Base-by-base conservation (phyloP, 306 rosid species). In the Pterocarpus santalinus region DNA sequence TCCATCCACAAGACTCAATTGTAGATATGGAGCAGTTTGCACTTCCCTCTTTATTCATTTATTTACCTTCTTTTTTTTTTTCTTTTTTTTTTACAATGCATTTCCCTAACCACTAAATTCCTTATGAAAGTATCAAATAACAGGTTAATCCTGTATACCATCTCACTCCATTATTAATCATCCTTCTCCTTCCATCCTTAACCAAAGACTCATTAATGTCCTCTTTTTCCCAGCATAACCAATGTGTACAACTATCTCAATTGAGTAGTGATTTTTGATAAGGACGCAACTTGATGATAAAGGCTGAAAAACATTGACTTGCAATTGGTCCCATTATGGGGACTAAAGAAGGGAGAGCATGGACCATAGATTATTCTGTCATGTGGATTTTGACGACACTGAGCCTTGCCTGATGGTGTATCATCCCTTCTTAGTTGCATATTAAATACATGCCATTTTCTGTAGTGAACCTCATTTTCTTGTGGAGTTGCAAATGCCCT, bases 331-430 rank as follows among this genome's bases (percentile, higher is more conserved):
- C 67, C 4, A 5, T 73, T 22, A 17, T 33, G 30, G 46, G 15
- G 28, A 34, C 56, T 6, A 33, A 2, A 68, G 3, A 69, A 34
- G 2, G 62, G 46, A n/a, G 46, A 38, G 34, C n/a, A 32, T 15
- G 76, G 46, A 71, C 63, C 47, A 51, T 33, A 70, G 28, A 51
- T 51, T 22, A 11, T 66, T 66, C 22, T 66, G 9, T 41, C 15
- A 17, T 16, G 3, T 6, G 71, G 34, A n/a, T 41, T 65, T n/a
- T 65, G 49, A 65, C 53, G 7, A 17, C 70, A 1, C 1, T 38
- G 1, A 5, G 28, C 28, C 28, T 38, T 7, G 52, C 47, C 12
- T 39, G 7, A 14, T 64, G 22, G 69, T 15, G 11, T 64, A 34
- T 34, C 43, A 63, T 35, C 70, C 49, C 44, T 36, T 12, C 11